Base-by-base conservation (phyloP, 768 basidiomycete species). In the Hortiboletus flavorubellus region DNA sequence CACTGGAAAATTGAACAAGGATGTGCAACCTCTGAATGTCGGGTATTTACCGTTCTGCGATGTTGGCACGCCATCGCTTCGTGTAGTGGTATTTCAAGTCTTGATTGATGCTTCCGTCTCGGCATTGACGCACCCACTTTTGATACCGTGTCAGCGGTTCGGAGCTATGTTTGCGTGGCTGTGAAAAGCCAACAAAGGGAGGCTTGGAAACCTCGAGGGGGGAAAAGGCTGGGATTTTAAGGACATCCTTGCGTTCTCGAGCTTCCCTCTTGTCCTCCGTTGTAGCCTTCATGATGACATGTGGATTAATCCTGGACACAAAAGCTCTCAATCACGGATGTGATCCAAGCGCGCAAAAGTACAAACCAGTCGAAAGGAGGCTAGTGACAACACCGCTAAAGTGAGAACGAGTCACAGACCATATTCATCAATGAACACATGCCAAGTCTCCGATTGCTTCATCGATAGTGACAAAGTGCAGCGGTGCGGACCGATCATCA, bases 371-470 rank as follows among this genome's bases (percentile, higher is more conserved):
- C 86, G 70, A 87, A 91, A 2, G 70, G 73, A 31, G 84, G 84
- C 84, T 89, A 50, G 39, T 41, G 34, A 45, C 30, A 47, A 57
- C 26, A 49, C 2, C 37, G 29, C 44, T 33, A 48, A 34, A 18
- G 23, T 55, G 23, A 62, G 44, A 46, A 56, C 23, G 39, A 51
- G 38, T 35, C 43, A 44, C 43, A 38, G 40, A 54, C 55, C 44
- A 58, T 33, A 54, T 51, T 38, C 33, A 46, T 46, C 35, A 53
- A 56, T 29, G 39, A 45, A 30, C 11, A 74, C 86, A 49, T 69
- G 85, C 88, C 72, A 91, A 61, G 64, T 92, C 89, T 14, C 76
- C 72, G 49, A 88, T 84, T 4, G 89, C 86, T 61, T 87, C 85
- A 37, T 79, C 65, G 3, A 90, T 77, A 0, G 82, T 84, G 4